phyloP scores from a whole-genome alignment of 495 filamentous ascomycete species.

The Aspergillus leporis region DNA sequence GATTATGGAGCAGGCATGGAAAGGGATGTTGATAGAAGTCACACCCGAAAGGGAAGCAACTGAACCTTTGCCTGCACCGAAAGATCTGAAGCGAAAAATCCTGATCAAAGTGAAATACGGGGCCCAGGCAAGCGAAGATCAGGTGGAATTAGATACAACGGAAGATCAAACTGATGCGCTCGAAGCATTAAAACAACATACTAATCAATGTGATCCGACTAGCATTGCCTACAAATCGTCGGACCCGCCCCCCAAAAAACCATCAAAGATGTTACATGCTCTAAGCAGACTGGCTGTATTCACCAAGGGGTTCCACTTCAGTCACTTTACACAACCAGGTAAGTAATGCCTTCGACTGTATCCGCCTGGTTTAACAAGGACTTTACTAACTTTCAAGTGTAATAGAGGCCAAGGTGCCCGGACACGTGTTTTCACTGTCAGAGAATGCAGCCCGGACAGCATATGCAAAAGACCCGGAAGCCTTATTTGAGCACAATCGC shows the following conservation, averaged over 20 bases:
- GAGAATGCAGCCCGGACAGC: constrained; percentile 75
- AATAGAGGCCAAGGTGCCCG: constrained; percentile 67
- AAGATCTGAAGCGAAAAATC: constrained; percentile 71
- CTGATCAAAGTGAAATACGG: constrained; percentile 87
- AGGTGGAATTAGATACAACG: constrained; percentile 25
- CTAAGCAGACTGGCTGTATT: constrained; percentile 79
- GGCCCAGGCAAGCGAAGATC: constrained; percentile 30
- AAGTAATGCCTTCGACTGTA: constrained; percentile 5
- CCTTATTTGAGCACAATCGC: constrained; percentile 81
- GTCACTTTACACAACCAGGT: constrained; percentile 61
- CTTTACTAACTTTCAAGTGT: constrained; percentile 9
- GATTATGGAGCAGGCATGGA: constrained; percentile 82
- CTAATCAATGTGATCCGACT: constrained; percentile 5
- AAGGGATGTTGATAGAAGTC: constrained; percentile 63
- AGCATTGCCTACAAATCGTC: constrained; percentile 14
- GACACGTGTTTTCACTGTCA: constrained; percentile 84
- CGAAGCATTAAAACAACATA: constrained; percentile 8
- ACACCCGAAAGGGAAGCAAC: constrained; percentile 48
- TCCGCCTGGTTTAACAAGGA: neutral
- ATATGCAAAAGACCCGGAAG: constrained; percentile 57
- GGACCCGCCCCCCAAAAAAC: constrained; percentile 39
- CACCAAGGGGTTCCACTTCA: constrained; percentile 78
- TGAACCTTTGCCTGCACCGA: constrained; percentile 61
- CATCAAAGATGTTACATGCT: constrained; percentile 72
- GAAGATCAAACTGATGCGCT: constrained; percentile 26